Percentiles rank a stretch among this genome's conserved stretches.
Conservation (phyloP, 2,329 filamentous ascomycete species). For the Beauveria pseudobassiana region DNA sequence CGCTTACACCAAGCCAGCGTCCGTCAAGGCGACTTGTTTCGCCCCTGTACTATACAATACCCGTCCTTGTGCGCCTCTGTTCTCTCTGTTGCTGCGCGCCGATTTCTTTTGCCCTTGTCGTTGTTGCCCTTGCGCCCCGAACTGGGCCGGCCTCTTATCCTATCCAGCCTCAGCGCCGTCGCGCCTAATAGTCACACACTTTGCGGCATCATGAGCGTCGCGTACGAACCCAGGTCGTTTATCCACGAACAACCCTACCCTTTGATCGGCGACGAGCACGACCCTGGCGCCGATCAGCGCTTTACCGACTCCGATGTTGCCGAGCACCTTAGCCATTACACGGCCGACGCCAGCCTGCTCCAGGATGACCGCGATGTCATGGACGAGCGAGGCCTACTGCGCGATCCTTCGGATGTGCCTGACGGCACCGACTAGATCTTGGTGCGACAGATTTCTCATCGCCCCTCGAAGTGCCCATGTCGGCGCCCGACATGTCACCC, state of each 20-base stretch:
- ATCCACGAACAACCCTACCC: conserved; percentile 42
- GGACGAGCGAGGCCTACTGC: conserved; percentile 24
- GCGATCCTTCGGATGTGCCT: conserved; percentile 29
- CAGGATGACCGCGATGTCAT: conserved; percentile 31
- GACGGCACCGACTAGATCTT: conserved; percentile 34
- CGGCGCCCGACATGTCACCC: conserved; percentile 25
- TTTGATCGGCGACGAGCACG: conserved; percentile 37
- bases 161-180: neutral
- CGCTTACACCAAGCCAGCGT: conserved; percentile 10
- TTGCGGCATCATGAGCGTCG: conserved; percentile 39
- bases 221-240: conserved; percentile 43
- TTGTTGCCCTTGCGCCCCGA: neutral
- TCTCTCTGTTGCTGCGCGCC: neutral
- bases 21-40: neutral
- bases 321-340: conserved; percentile 37
- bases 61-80: conserved; percentile 2
- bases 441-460: conserved; percentile 25
- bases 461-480: conserved; percentile 25
- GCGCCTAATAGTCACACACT: neutral
- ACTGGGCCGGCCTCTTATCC: neutral
- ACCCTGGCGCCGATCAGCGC: conserved; percentile 33
- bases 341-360: conserved; percentile 30
- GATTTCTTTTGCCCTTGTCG: neutral
- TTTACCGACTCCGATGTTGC: conserved; percentile 36
- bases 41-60: conserved; percentile 9